These are phyloP conservation scores for Aspergillus novofumigatus DNA, from an alignment of 2,329 filamentous ascomycete species.

Conservation along the genomic window DNA sequence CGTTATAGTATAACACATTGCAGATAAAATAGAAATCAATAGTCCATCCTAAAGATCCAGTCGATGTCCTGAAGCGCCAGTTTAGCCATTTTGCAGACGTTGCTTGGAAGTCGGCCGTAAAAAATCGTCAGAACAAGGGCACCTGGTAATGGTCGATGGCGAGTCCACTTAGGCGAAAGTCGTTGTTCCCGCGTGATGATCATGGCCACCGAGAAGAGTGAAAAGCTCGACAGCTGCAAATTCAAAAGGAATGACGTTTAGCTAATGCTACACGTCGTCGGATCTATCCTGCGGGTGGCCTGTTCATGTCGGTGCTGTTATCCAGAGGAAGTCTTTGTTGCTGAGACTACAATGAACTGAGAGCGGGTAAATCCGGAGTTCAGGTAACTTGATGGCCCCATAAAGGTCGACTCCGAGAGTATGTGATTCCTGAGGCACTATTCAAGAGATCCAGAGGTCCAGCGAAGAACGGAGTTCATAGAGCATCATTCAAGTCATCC, in stretches of 20 bases:
- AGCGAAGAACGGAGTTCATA: background rate
- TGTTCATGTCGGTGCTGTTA: background rate
- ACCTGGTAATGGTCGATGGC: background rate
- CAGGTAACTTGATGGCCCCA: background rate
- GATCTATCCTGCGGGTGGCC: background rate
- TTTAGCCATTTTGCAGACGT: background rate
- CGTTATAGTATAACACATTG: slow-evolving; percentile 7
- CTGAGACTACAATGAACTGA: background rate
- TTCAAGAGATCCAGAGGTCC: background rate
- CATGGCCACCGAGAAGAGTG: background rate
- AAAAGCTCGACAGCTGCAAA: background rate
- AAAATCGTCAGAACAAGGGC: background rate
- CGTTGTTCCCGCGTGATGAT: background rate
- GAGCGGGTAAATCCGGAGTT: background rate
- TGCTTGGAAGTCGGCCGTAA: background rate
- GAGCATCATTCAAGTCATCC: background rate
- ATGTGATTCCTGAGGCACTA: background rate
- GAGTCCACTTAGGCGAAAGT: background rate
- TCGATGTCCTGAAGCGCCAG: background rate
- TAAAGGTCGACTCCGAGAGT: background rate
- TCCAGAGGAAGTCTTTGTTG: background rate
- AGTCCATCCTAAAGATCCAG: background rate
- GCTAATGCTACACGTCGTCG: background rate
- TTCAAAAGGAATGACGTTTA: background rate
- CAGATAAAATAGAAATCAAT: slow-evolving; percentile 5